Base-by-base conservation (phyloP, 2,329 filamentous ascomycete genomes). In the Alternaria panax region DNA sequence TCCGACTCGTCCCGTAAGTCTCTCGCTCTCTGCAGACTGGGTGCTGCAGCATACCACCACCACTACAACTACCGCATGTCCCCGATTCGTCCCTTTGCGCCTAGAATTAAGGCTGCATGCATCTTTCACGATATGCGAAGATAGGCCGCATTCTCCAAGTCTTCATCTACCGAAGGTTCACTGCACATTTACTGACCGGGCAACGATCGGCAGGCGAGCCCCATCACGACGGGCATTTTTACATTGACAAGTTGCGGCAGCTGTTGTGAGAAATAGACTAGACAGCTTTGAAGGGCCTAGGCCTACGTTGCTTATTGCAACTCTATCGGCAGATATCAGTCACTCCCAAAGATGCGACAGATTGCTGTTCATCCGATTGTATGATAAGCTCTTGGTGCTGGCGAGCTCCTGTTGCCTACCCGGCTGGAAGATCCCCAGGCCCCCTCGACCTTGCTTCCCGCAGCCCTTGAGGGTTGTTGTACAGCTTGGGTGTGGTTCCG, bases 391-490 rank as follows among this genome's bases (percentile, higher is more conserved):
- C 32, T 25, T 46, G 32, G 22, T 47, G n/a, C 30, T 34, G 22
- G 22, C 47, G 22, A 68, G 66, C 62, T 64, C 52, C 46, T 32
- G 43, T 64, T 55, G 48, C 61, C 59, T 64, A 66, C 68, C 66
- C 60, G 68, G 60, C 52, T 65, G 62, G 55, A 57, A 59, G 74
- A 77, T 77, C 75, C 47, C 68, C 72, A 73, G 68, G 74, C 67
- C 66, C 73, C 73, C 72, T 76, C 75, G 67, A 76, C 75, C 75
- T 70, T 74, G 75, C 74, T 75, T 76, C 75, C 75, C 74, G 74
- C 69, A 60, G 57, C 65, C 73, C 70, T 75, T 59, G 72, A 74
- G 72, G 75, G 68, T 74, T 59, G 64, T 59, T 60, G 65, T 59
- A 41, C 62, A 63, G 68, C 68, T 60, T 67, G 68, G 66, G 67